These are phyloP conservation scores for Cordyceps cateniannulata DNA, from an alignment of 2,329 filamentous ascomycete genomes.

Conservation along the genomic window DNA sequence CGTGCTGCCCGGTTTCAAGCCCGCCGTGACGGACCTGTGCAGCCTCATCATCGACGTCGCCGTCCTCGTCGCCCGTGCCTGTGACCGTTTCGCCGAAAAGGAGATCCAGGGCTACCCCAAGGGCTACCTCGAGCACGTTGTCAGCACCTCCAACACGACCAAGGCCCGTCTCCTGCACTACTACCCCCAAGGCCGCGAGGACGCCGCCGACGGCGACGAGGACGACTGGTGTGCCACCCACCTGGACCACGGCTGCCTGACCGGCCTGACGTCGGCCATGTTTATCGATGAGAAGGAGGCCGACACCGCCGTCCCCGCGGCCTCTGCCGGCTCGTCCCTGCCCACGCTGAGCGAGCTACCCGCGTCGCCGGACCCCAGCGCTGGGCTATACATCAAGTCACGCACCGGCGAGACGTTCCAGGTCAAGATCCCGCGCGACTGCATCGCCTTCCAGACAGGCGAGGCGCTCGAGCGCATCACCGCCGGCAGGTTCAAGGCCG, in stretches of 20 bases:
- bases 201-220: slow-evolving; percentile 41
- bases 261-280: slow-evolving; percentile 91
- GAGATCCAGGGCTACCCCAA: slow-evolving; percentile 71
- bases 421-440: slow-evolving; percentile 83
- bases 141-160: slow-evolving; percentile 76
- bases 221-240: slow-evolving; percentile 95
- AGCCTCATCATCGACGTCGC: slow-evolving; percentile 82
- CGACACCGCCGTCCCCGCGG: slow-evolving; percentile 27
- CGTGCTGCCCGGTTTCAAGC: slow-evolving; percentile 68
- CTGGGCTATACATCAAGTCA: slow-evolving; percentile 91
- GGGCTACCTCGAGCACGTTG: slow-evolving; percentile 81
- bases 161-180: slow-evolving; percentile 93
- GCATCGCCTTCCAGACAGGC: slow-evolving; percentile 93
- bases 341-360: slow-evolving; percentile 63
- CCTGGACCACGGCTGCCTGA: slow-evolving; percentile 88
- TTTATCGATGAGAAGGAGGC: slow-evolving; percentile 71
- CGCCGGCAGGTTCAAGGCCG: slow-evolving; percentile 82
- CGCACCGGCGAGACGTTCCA: slow-evolving; percentile 78
- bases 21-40: slow-evolving; percentile 69
- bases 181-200: slow-evolving; percentile 57
- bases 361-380: slow-evolving; percentile 70
- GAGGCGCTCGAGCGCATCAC: slow-evolving; percentile 90
- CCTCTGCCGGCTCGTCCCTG: slow-evolving; percentile 23
- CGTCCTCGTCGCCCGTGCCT: slow-evolving; percentile 80
- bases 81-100: slow-evolving; percentile 74